Conservation (phyloP, 1,284 basidiomycete genomes). For the Meripilus lineatus region DNA sequence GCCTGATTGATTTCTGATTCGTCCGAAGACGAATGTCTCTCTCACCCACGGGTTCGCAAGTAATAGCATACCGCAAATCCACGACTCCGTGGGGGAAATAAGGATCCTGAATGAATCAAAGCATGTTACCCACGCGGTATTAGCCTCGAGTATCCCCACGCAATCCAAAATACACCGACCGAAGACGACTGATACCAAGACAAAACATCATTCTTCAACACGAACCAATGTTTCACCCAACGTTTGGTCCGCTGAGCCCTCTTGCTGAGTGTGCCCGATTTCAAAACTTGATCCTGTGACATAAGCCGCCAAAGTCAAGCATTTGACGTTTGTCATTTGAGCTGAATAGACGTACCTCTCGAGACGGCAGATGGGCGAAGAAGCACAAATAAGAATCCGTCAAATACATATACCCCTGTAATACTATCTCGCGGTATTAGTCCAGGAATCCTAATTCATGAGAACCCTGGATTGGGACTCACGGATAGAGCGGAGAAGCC, state of each 20-base stretch:
- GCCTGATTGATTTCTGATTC: constrained; percentile 67
- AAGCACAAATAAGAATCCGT: constrained; percentile 93
- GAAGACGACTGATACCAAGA: constrained; percentile 95
- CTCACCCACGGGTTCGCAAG: constrained; percentile 75
- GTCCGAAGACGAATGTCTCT: constrained; percentile 77
- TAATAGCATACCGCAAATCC: constrained; percentile 87
- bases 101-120: constrained; percentile 58
- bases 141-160: background rate
- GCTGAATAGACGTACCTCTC: constrained; percentile 55
- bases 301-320: background rate
- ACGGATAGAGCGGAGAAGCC: constrained; percentile 83
- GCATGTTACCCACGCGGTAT: too few relatives aligned
- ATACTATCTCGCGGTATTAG: too few relatives aligned
- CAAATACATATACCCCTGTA: constrained; percentile 96
- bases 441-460: constrained; percentile 14
- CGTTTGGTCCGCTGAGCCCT: constrained; percentile 83
- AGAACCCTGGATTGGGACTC: constrained; percentile 34
- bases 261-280: constrained; percentile 82
- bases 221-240: constrained; percentile 91
- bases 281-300: constrained; percentile 75
- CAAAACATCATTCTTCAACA: constrained; percentile 88
- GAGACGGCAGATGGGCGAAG: constrained; percentile 90
- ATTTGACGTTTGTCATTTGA: too few relatives aligned
- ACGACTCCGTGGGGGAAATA: constrained; percentile 97
- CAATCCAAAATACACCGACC: constrained; percentile 39